Conservation (phyloP, 2,329 filamentous ascomycete species). For the Aspergillus thermomutatus region DNA sequence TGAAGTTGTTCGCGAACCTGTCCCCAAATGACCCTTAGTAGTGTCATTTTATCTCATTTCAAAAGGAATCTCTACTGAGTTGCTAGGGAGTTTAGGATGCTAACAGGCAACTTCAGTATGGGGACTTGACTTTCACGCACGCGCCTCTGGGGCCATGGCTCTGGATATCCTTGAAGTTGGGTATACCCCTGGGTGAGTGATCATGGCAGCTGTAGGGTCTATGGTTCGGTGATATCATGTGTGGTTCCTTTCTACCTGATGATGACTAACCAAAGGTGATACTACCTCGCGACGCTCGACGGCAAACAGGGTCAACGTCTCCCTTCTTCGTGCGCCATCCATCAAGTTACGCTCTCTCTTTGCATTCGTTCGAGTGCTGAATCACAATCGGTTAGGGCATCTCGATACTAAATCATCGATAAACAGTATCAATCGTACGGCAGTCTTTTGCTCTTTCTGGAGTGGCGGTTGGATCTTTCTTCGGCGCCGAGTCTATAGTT, state of each 20-base stretch:
- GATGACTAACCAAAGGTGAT: not conserved
- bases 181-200: not conserved
- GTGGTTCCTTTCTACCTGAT: too few relatives aligned
- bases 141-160: not conserved
- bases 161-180: not conserved
- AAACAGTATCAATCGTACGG: not conserved
- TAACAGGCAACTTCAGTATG: not conserved
- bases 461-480: not conserved
- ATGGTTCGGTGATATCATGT: not conserved
- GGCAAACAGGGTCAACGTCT: not conserved
- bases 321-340: not conserved
- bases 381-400: not conserved
- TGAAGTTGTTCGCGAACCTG: not conserved
- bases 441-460: not conserved
- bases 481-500: not conserved
- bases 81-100: not conserved
- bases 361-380: too few relatives aligned
- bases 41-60: not conserved
- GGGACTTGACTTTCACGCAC: not conserved
- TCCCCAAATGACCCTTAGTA: not conserved
- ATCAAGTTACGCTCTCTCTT: not conserved
- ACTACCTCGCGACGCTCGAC: not conserved
- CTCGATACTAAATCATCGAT: not conserved
- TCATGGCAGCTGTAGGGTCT: not conserved
- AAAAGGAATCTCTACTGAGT: not conserved